Conservation (phyloP, 2,329 filamentous ascomycete genomes). For the Ophiobolus disseminans region DNA sequence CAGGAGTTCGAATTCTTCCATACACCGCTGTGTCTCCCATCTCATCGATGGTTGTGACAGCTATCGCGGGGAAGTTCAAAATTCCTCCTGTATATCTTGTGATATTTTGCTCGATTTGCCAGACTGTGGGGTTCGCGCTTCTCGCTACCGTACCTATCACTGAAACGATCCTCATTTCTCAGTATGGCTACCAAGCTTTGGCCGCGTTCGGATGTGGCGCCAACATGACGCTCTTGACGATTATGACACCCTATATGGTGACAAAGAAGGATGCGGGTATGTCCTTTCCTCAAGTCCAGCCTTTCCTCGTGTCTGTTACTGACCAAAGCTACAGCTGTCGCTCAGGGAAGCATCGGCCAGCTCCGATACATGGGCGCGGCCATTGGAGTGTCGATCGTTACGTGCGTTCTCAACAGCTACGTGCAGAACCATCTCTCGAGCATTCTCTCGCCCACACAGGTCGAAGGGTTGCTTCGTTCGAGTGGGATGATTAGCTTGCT, state of each 20-base stretch:
- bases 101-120: not conserved
- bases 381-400: not conserved
- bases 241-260: not conserved
- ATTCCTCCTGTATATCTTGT: not conserved
- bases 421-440: no score
- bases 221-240: not conserved
- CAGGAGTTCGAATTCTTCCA: not conserved
- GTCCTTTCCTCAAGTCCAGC: no score
- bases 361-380: constrained; percentile 4
- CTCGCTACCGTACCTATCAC: not conserved
- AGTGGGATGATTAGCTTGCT: no score
- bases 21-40: not conserved
- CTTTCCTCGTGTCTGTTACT: no score
- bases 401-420: not conserved
- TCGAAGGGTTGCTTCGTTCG: no score
- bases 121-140: not conserved
- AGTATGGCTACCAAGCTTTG: constrained; percentile 1
- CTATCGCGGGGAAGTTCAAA: not conserved
- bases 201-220: constrained; percentile 1
- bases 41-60: not conserved
- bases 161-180: not conserved
- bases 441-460: not conserved
- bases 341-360: not conserved
- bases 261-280: no score
- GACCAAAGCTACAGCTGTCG: no score